Evolutionary conservation across 1,284 basidiomycete species (phyloP).

Genomic region (Apiotrichum sp.): DNA sequence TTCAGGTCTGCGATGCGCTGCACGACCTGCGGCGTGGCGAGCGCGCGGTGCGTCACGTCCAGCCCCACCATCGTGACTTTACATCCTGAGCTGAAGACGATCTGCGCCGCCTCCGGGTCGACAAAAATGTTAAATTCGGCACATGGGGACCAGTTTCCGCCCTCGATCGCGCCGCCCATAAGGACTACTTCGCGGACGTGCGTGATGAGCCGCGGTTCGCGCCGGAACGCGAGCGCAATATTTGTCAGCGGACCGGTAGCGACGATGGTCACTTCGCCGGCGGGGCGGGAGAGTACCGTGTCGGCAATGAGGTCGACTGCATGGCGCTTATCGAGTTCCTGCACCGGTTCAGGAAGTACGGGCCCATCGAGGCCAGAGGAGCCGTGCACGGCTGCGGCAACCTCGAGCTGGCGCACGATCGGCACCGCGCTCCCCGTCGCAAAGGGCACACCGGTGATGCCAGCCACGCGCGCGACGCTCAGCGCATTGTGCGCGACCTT

Average conservation of each 20-base stretch:
- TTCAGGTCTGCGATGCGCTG: conserved; percentile 7
- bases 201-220: conserved; percentile 3
- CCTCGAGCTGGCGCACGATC: conserved; percentile 1
- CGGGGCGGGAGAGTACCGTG: conserved; percentile 6
- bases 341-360: conserved; percentile 2
- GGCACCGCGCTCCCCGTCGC: conserved; percentile 4
- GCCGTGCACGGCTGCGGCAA: conserved; percentile 13
- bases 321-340: conserved; percentile 4
- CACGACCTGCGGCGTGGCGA: conserved; percentile 6
- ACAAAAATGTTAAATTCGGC: conserved; percentile 22
- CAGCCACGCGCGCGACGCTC: conserved; percentile 13
- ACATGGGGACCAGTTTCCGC: conserved; percentile 12
- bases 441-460: conserved; percentile 10
- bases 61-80: conserved; percentile 17
- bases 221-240: conserved; percentile 14
- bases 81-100: conserved; percentile 11
- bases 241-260: conserved; percentile 22
- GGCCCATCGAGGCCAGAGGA: conserved; percentile 13
- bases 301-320: conserved; percentile 15
- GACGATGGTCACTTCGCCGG: conserved; percentile 13
- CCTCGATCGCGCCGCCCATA: conserved; percentile 18
- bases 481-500: conserved; percentile 17
- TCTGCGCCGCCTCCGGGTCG: conserved; percentile 21
- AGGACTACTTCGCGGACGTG: conserved; percentile 15
- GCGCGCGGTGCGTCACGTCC: conserved; percentile 18